Conservation (phyloP, 192 early-diverging fungal genomes). For the Podila verticillata region DNA sequence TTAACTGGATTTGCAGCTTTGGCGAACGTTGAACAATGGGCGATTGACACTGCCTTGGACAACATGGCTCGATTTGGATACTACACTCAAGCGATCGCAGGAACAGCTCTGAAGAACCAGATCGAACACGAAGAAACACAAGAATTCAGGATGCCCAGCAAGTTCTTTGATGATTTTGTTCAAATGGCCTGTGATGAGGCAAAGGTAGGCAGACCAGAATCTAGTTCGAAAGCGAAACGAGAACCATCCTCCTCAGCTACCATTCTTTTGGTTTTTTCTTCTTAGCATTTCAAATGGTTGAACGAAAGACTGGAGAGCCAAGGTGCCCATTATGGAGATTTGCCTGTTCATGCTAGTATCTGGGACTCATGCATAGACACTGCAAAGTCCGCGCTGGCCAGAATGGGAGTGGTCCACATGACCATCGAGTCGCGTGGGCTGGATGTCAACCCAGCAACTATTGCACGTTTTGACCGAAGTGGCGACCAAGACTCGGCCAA, state of each 20-base stretch:
- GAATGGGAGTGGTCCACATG: conserved; percentile 75
- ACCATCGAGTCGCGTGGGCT: conserved; percentile 76
- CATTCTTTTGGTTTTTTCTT: background rate
- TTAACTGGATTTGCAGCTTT: conserved; percentile 35
- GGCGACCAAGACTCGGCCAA: conserved; percentile 63
- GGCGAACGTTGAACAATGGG: conserved; percentile 77
- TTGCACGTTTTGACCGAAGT: conserved; percentile 63
- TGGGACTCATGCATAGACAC: conserved; percentile 78
- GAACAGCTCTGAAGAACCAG: conserved; percentile 24
- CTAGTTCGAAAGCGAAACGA: background rate
- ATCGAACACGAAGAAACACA: conserved; percentile 18
- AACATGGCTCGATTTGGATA: conserved; percentile 67
- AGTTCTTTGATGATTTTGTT: conserved; percentile 65
- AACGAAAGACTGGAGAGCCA: conserved; percentile 57
- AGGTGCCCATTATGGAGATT: conserved; percentile 61
- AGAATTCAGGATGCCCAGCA: conserved; percentile 48
- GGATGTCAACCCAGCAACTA: conserved; percentile 75
- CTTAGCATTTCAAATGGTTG: conserved; percentile 66
- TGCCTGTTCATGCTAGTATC: conserved; percentile 67
- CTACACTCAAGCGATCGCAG: conserved; percentile 31
- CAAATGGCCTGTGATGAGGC: conserved; percentile 73
- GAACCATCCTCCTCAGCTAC: background rate
- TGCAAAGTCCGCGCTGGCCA: conserved; percentile 51
- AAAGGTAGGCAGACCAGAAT: conserved; percentile 21
- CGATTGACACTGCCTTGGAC: conserved; percentile 74